Conservation (phyloP, 345 rosid genomes). For the Citrus trifoliata region DNA sequence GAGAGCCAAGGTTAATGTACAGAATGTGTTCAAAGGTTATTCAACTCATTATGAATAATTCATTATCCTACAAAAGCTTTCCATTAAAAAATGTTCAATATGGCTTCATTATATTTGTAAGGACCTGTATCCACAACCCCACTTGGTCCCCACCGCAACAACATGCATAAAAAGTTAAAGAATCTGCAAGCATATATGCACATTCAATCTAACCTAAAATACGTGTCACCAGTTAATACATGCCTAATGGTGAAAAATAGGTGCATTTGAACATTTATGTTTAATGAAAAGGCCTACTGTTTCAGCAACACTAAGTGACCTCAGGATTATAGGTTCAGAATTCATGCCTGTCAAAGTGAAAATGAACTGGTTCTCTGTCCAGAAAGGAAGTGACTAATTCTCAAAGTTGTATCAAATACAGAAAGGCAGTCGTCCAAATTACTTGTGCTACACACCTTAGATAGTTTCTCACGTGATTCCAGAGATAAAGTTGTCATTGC, state of each 20-base stretch:
- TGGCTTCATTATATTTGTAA: background rate
- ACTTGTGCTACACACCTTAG: conserved; percentile 57
- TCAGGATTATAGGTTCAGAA: background rate
- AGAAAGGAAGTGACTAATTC: background rate
- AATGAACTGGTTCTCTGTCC: background rate
- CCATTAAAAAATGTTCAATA: background rate
- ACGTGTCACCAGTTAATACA: background rate
- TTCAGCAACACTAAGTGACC: background rate
- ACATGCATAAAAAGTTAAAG: background rate
- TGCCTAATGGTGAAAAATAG: background rate
- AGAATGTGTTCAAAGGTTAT: background rate
- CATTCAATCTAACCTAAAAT: background rate
- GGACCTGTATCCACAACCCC: background rate
- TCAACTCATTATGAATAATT: background rate
- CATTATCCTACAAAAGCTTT: background rate
- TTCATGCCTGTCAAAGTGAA: background rate
- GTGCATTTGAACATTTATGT: background rate
- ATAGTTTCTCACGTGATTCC: conserved; percentile 94
- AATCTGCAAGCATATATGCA: background rate
- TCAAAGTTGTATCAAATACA: background rate
- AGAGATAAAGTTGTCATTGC: conserved; percentile 78
- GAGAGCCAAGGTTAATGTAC: too few species aligned
- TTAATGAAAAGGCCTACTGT: background rate
- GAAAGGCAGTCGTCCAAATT: background rate
- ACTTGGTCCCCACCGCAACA: background rate